phyloP scores from a whole-genome alignment of 352 stramenopile species.

The Phytophthora chlamydospora region DNA sequence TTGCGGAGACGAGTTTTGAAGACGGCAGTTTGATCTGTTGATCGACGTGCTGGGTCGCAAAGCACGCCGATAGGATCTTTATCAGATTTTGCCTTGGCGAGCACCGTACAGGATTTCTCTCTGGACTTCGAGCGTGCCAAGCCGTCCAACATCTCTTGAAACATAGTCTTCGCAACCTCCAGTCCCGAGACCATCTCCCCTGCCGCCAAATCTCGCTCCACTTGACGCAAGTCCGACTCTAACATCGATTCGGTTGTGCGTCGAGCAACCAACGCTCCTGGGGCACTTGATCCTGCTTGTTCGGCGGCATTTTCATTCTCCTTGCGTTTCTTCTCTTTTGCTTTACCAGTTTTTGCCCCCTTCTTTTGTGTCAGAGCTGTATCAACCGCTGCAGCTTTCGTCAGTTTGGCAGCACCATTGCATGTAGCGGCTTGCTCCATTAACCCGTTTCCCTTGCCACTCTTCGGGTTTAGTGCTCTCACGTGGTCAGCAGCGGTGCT shows the following conservation, averaged over 20 bases:
- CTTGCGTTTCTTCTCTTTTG: too few relatives aligned
- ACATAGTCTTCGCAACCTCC: not conserved
- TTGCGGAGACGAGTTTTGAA: conserved; percentile 64
- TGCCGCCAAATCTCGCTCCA: conserved; percentile 2
- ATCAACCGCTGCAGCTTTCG: too few relatives aligned
- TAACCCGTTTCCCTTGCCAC: too few relatives aligned
- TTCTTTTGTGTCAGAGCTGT: too few relatives aligned
- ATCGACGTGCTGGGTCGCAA: conserved; percentile 48
- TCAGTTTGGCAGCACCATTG: too few relatives aligned
- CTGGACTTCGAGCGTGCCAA: not conserved
- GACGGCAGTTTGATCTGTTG: conserved; percentile 44
- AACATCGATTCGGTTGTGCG: not conserved
- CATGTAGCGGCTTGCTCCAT: too few relatives aligned
- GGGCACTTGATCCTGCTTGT: not conserved
- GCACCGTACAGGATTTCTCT: too few relatives aligned
- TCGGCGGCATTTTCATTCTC: not conserved
- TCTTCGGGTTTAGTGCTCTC: too few relatives aligned
- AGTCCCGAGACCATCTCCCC: not conserved
- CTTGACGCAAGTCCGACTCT: not conserved
- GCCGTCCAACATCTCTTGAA: not conserved
- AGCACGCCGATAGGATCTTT: conserved; percentile 51
- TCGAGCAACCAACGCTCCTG: not conserved
- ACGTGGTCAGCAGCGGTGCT: too few relatives aligned
- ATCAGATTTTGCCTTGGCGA: too few relatives aligned
- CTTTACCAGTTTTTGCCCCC: too few relatives aligned